A percentile compares a stretch with the other conserved stretches of the same genome.
Conservation (phyloP, 176 grass and related monocot genomes). For the Hordeum marinum region DNA sequence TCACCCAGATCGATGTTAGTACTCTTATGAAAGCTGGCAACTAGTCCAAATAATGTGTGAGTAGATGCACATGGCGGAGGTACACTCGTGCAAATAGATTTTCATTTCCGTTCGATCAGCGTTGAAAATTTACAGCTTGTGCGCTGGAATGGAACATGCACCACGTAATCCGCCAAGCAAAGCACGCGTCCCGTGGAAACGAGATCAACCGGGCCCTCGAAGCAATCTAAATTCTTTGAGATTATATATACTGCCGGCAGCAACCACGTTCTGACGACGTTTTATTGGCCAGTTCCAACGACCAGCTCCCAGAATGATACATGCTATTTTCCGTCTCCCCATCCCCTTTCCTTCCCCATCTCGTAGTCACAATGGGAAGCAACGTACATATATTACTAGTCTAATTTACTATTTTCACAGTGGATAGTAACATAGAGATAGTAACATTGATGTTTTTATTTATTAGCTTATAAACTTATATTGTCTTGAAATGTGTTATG, state of each 20-base stretch:
- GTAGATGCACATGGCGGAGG: background rate
- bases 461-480: too few species aligned
- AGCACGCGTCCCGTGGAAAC: background rate
- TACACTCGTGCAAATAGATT: background rate
- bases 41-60: background rate
- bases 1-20: background rate
- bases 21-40: background rate
- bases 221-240: background rate
- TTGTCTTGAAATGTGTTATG: too few species aligned
- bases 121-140: background rate
- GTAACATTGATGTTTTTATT: too few species aligned
- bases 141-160: background rate
- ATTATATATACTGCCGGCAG: background rate
- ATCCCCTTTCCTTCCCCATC: too few species aligned
- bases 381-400: too few species aligned
- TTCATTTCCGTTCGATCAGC: background rate
- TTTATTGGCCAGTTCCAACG: too few species aligned
- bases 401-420: too few species aligned
- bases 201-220: background rate
- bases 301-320: too few species aligned
- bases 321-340: too few species aligned
- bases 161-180: background rate
- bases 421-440: too few species aligned
- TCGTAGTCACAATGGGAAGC: too few species aligned
- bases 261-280: too few species aligned